These are phyloP conservation scores for Clitopilus hobsonii DNA, from an alignment of 768 basidiomycete species.

Conservation along the genomic window DNA sequence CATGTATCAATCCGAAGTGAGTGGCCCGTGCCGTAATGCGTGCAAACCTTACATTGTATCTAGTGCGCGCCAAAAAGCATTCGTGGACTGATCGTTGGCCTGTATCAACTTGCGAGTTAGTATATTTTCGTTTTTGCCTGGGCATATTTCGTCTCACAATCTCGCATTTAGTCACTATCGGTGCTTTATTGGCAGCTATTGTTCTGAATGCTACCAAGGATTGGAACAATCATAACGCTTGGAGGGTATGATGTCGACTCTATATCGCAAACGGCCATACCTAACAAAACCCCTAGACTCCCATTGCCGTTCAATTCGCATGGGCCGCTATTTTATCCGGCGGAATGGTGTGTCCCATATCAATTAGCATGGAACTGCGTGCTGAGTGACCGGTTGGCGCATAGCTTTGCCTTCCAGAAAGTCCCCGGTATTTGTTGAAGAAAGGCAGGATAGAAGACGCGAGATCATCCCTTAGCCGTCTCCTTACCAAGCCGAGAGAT, in stretches of 20 bases:
- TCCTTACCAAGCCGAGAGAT: conserved; percentile 49
- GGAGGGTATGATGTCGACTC: conserved; percentile 8
- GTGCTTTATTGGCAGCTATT: conserved; percentile 66
- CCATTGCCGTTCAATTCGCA: conserved; percentile 72
- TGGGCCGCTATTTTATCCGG: conserved; percentile 69
- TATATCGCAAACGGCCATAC: not conserved
- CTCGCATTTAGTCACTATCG: conserved; percentile 69
- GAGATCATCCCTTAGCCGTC: conserved; percentile 52
- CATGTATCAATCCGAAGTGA: conserved; percentile 48
- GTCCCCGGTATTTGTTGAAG: conserved; percentile 78
- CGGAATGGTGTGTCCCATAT: conserved; percentile 44
- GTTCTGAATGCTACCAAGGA: conserved; percentile 64
- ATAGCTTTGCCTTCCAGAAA: conserved; percentile 24
- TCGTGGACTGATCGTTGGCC: conserved; percentile 62
- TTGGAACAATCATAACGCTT: conserved; percentile 47
- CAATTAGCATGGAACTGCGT: not conserved
- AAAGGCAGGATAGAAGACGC: conserved; percentile 58
- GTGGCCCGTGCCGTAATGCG: conserved; percentile 7
- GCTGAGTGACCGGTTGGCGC: not conserved
- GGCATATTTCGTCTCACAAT: conserved; percentile 29
- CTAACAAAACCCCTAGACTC: conserved; percentile 17
- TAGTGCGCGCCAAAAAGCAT: conserved; percentile 65
- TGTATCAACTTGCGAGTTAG: conserved; percentile 25
- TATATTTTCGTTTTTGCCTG: not conserved
- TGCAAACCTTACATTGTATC: conserved; percentile 3